Conservation (phyloP, 768 basidiomycete genomes). For the Botryobasidium botryosum region DNA sequence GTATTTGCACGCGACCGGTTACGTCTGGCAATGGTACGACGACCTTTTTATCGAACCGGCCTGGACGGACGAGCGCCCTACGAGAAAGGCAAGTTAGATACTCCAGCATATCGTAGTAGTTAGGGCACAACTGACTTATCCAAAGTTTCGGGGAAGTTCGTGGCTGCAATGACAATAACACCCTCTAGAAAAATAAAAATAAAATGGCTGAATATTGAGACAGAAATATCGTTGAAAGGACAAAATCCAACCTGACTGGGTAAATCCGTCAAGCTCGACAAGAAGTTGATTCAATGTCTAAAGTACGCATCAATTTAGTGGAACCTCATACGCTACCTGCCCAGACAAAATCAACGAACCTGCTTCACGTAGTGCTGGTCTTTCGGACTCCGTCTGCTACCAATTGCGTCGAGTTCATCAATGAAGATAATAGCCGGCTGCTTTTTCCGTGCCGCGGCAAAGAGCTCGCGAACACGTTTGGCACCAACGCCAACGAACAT, state of each 20-base stretch:
- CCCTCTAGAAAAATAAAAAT: constrained; percentile 35
- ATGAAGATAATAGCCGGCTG: constrained; percentile 98
- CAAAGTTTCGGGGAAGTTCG: constrained; percentile 89
- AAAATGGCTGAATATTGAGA: background rate
- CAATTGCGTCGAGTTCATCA: constrained; percentile 89
- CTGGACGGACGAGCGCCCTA: constrained; percentile 88
- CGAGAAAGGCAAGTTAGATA: background rate
- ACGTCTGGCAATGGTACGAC: constrained; percentile 92
- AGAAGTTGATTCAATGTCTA: constrained; percentile 84
- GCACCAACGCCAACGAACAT: constrained; percentile 91
- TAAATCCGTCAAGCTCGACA: constrained; percentile 95
- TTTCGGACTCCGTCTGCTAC: constrained; percentile 67
- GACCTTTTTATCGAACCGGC: constrained; percentile 88
- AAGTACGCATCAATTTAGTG: background rate
- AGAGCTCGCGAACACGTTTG: constrained; percentile 87
- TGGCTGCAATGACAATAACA: constrained; percentile 91
- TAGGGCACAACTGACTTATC: constrained; percentile 46
- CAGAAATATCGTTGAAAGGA: background rate
- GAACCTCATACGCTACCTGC: constrained; percentile 24
- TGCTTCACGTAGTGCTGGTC: constrained; percentile 41
- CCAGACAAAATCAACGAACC: constrained; percentile 22
- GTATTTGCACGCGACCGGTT: constrained; percentile 77
- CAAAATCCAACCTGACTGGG: constrained; percentile 34
- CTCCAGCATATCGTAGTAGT: constrained; percentile 4
- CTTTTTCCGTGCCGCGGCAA: constrained; percentile 83